A percentile compares a stretch with the other conserved stretches of the same genome.
These are phyloP conservation scores for Pleurozium schreberi DNA, from an alignment of 225 moss, liverwort and hornwort species.

Conservation along the genomic window DNA sequence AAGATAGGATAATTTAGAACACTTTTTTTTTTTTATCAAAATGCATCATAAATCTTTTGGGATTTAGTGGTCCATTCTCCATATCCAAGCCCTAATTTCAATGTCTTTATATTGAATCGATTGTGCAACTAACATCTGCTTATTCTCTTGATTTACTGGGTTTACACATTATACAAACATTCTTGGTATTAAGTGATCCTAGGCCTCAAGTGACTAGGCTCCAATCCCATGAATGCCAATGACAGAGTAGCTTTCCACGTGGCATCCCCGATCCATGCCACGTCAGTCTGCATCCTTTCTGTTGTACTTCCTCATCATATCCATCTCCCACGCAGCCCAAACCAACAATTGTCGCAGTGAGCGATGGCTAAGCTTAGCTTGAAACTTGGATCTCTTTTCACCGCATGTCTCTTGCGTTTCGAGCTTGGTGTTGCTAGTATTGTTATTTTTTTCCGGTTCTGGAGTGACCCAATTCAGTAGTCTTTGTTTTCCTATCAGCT, in stretches of 20 bases:
- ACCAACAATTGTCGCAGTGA: neutral
- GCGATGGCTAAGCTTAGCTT: neutral
- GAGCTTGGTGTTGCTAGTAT: neutral
- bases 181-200: too few relatives aligned
- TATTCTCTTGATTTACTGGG: neutral
- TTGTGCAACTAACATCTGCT: neutral
- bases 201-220: neutral
- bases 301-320: neutral
- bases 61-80: neutral
- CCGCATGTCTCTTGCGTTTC: neutral
- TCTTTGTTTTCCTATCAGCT: neutral
- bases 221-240: neutral
- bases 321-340: neutral
- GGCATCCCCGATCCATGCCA: neutral
- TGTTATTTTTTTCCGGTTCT: neutral
- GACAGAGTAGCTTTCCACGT: neutral
- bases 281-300: neutral
- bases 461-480: neutral
- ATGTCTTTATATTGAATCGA: neutral
- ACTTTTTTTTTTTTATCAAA: too few relatives aligned
- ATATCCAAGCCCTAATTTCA: neutral
- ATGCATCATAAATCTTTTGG: neutral
- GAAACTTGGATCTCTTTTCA: neutral
- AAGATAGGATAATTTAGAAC: accelerated
- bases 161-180: neutral